Conservation (phyloP, 1,284 basidiomycete genomes). For the Ustilago esculenta region DNA sequence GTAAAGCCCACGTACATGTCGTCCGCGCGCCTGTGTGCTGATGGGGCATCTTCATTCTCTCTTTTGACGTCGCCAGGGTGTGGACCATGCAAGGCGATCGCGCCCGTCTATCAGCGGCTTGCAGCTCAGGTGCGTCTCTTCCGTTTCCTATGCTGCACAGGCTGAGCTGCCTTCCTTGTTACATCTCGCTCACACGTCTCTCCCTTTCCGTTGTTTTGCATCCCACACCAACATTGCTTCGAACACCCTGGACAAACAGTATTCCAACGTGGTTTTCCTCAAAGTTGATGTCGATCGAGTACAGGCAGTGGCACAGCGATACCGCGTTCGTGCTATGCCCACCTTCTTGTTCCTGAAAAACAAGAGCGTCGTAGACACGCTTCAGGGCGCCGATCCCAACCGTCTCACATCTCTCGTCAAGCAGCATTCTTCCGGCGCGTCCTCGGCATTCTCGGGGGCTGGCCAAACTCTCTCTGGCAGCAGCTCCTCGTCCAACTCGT, state of each 20-base stretch:
- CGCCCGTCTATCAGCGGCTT: constrained; percentile 38
- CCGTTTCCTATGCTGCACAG: too few relatives aligned
- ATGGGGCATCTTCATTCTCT: background rate
- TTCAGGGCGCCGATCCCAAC: constrained; percentile 59
- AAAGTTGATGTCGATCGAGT: constrained; percentile 70
- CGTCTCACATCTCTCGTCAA: constrained; percentile 51
- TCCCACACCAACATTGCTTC: too few relatives aligned
- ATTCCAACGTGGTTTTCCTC: constrained; percentile 48
- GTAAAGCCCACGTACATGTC: constrained; percentile 2
- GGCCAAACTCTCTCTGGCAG: constrained; percentile 47
- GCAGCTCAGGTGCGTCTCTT: constrained; percentile 24
- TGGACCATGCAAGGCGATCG: constrained; percentile 46
- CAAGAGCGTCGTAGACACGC: constrained; percentile 63
- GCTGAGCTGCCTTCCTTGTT: too few relatives aligned
- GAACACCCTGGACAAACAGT: constrained; percentile 18
- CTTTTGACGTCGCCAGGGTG: constrained; percentile 24
- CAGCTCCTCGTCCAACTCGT: constrained; percentile 27
- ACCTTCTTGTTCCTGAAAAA: constrained; percentile 70
- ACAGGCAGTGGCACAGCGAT: constrained; percentile 67
- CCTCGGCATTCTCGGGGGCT: constrained; percentile 44
- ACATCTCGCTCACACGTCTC: constrained; percentile 15
- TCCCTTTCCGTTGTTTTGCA: background rate
- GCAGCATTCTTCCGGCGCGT: constrained; percentile 55
- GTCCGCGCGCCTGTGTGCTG: background rate
- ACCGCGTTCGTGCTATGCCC: constrained; percentile 69